Conservation (phyloP, 2,329 filamentous ascomycete genomes). For the Phialophora chinensis region DNA sequence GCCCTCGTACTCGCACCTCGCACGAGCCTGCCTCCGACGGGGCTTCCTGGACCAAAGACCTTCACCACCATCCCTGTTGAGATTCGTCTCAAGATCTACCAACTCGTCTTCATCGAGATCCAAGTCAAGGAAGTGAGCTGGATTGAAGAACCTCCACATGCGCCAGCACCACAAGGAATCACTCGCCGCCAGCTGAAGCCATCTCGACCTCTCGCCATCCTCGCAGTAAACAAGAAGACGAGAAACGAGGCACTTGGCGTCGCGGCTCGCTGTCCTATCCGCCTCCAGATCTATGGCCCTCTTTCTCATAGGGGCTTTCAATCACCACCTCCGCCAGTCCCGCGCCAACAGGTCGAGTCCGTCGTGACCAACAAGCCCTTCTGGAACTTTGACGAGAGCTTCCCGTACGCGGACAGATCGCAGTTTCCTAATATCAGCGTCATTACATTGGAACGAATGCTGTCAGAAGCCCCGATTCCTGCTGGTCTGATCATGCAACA, state of each 20-base stretch:
- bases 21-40: background rate
- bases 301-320: background rate
- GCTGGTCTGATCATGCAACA: background rate
- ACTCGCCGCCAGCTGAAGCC: background rate
- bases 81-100: background rate
- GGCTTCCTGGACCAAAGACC: too few relatives aligned
- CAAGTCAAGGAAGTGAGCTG: background rate
- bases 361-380: background rate
- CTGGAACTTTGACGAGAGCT: background rate
- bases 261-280: background rate
- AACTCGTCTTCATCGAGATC: background rate
- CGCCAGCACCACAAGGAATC: slow-evolving; percentile 1
- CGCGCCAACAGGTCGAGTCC: background rate
- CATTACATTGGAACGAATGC: background rate
- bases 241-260: background rate
- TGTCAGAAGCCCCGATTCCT: background rate
- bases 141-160: background rate
- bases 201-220: background rate
- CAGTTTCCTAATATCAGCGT: background rate
- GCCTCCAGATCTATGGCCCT: background rate
- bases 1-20: background rate
- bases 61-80: background rate
- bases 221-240: background rate
- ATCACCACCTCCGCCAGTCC: background rate
- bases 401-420: background rate